These are phyloP conservation scores for Cyanidiococcus yangmingshanensis DNA, from an alignment of 23 red algal genomes.

Conservation along the genomic window DNA sequence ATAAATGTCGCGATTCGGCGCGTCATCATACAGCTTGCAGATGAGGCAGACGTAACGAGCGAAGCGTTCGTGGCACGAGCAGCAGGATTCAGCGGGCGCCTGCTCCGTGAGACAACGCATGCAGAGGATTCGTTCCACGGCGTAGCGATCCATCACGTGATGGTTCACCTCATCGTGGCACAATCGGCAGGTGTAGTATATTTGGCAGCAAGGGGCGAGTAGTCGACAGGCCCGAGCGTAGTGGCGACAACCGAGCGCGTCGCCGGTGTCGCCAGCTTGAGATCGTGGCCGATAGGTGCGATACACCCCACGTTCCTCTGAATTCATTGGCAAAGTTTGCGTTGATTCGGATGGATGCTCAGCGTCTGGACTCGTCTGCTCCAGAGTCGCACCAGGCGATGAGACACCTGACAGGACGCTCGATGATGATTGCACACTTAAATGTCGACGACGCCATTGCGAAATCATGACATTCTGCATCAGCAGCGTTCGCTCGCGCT, in stretches of 20 bases:
- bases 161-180: conserved; percentile 74
- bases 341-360: neutral
- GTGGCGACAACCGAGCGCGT: conserved; percentile 63
- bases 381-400: too few species aligned
- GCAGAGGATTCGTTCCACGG: conserved; percentile 75
- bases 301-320: neutral
- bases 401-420: neutral
- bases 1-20: conserved; percentile 54
- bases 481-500: conserved; percentile 50
- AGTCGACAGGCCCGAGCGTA: conserved; percentile 70
- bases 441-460: conserved; percentile 31
- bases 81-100: conserved; percentile 41
- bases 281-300: neutral
- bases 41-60: conserved; percentile 75
- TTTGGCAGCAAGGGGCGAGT: conserved; percentile 53
- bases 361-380: neutral
- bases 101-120: conserved; percentile 70
- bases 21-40: conserved; percentile 77
- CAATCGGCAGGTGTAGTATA: conserved; percentile 73
- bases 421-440: neutral
- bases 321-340: neutral
- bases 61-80: conserved; percentile 46
- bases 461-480: conserved; percentile 89
- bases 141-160: conserved; percentile 77
- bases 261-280: neutral